Evolutionary conservation across 345 rosid genomes (phyloP).

Genomic region (Dovyalis caffra): DNA sequence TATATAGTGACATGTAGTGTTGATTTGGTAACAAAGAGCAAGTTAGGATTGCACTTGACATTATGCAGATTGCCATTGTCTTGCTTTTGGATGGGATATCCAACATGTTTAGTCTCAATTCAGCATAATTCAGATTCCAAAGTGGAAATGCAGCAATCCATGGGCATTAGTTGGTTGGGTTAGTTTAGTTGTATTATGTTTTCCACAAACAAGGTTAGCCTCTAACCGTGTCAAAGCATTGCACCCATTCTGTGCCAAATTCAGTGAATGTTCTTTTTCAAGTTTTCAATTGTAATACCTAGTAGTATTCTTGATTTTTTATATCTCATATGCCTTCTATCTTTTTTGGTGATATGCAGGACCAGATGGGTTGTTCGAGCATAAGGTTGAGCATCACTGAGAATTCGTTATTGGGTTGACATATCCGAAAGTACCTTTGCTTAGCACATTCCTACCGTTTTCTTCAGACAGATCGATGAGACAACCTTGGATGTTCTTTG

Average conservation of each 20-base stretch:
- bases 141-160: too few species aligned
- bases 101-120: too few species aligned
- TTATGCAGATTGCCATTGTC: neutral
- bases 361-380: slow-evolving; percentile 84
- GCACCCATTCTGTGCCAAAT: neutral
- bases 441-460: neutral
- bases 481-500: slow-evolving; percentile 2
- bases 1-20: neutral
- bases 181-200: too few species aligned
- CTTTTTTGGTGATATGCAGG: slow-evolving; percentile 43
- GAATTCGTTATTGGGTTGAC: slow-evolving; percentile 1
- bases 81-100: too few species aligned
- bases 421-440: neutral
- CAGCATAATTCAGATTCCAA: too few species aligned
- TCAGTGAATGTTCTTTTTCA: neutral
- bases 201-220: neutral
- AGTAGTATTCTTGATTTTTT: neutral
- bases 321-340: neutral
- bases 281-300: neutral
- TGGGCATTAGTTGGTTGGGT: too few species aligned
- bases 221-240: neutral
- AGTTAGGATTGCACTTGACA: neutral
- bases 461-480: neutral
- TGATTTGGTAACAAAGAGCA: neutral
- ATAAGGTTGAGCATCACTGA: slow-evolving; percentile 46